Percentiles rank a stretch among this genome's conserved stretches.
phyloP scores from a whole-genome alignment of 2,329 filamentous ascomycete genomes.

The Cytospora piceae region DNA sequence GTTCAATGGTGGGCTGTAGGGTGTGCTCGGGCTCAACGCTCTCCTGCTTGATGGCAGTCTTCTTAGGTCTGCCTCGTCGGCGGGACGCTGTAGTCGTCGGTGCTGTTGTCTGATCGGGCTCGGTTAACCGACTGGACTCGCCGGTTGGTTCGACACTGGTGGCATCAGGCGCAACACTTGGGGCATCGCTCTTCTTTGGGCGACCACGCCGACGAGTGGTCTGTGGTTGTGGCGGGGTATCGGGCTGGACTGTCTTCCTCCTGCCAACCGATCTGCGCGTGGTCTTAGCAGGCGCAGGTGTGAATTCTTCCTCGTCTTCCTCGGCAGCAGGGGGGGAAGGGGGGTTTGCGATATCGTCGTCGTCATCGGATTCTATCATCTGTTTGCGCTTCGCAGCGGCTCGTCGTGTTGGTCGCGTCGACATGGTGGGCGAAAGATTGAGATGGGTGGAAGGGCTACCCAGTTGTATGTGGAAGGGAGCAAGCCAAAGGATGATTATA shows the following conservation, averaged over 20 bases:
- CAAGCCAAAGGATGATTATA: constrained; percentile 1
- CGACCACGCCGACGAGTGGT: constrained; percentile 46
- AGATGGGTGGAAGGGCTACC: background rate
- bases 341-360: constrained; percentile 69
- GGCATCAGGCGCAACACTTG: constrained; percentile 35
- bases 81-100: constrained; percentile 17
- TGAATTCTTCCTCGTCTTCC: constrained; percentile 76
- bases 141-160: constrained; percentile 60
- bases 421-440: constrained; percentile 39
- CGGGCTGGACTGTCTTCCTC: constrained; percentile 37
- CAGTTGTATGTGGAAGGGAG: constrained; percentile 12
- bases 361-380: constrained; percentile 80
- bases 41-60: constrained; percentile 28
- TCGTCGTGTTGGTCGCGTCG: constrained; percentile 49
- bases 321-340: constrained; percentile 49
- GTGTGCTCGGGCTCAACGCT: constrained; percentile 26
- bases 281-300: constrained; percentile 67
- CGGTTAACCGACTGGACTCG: constrained; percentile 16
- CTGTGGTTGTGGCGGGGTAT: constrained; percentile 25
- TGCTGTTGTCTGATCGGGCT: constrained; percentile 16
- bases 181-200: constrained; percentile 46
- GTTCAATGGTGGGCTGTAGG: constrained; percentile 35
- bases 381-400: constrained; percentile 68
- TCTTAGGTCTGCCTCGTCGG: constrained; percentile 25
- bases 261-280: constrained; percentile 40